A percentile compares a stretch with the other conserved stretches of the same genome.
Conservation (phyloP, 1,139 yeast genomes). For the Lodderomyces pseudojiufengensis region DNA sequence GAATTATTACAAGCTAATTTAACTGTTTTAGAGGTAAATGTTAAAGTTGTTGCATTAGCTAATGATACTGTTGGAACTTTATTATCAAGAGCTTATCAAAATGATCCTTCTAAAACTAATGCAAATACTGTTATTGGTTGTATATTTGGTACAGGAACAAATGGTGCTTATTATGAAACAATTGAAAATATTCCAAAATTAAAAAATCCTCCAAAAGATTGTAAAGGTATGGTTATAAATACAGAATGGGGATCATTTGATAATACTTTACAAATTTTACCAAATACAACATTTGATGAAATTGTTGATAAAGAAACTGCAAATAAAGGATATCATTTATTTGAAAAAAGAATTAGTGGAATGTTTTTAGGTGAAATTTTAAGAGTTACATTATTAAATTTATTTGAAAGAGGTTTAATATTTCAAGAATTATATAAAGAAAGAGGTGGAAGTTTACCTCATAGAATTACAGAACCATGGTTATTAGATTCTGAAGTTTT, state of each 20-base stretch:
- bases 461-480: constrained; percentile 70
- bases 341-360: constrained; percentile 90
- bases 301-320: constrained; percentile 70
- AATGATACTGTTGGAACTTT: constrained; percentile 95
- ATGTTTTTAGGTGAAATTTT: constrained; percentile 91
- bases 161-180: constrained; percentile 86
- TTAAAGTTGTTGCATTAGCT: constrained; percentile 80
- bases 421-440: constrained; percentile 50
- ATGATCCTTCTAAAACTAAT: constrained; percentile 50
- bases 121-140: constrained; percentile 79
- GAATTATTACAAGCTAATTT: constrained; percentile 64
- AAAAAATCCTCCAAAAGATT: constrained; percentile 43
- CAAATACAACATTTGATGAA: constrained; percentile 70
- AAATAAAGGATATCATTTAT: constrained; percentile 81
- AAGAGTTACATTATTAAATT: constrained; percentile 66
- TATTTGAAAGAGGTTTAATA: constrained; percentile 53
- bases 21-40: constrained; percentile 56
- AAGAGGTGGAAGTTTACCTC: constrained; percentile 57
- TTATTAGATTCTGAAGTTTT: constrained; percentile 77
- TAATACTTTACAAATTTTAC: constrained; percentile 67
- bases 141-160: constrained; percentile 94
- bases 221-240: constrained; percentile 79
- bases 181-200: constrained; percentile 69
- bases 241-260: constrained; percentile 99
- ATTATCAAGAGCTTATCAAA: constrained; percentile 80